A percentile compares a stretch with the other conserved stretches of the same genome.
Evolutionary conservation across 1,284 basidiomycete genomes (phyloP).

Genomic region (Melanopsichium pennsylvanicum): DNA sequence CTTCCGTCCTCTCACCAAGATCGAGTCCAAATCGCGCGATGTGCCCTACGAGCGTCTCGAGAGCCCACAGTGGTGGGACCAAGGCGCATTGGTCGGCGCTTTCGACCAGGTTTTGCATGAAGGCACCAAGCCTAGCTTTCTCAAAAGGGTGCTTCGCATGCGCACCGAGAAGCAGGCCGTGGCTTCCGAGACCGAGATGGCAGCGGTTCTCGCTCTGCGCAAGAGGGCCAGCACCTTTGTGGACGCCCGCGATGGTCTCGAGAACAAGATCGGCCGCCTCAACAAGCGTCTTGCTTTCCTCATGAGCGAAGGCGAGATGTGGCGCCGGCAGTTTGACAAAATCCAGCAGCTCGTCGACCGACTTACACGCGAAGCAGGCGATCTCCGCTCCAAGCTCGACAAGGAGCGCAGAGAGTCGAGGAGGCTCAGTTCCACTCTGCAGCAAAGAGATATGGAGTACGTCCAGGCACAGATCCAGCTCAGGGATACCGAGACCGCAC

Average conservation of each 20-base stretch:
- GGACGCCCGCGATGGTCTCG: conserved; percentile 74
- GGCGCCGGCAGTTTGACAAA: conserved; percentile 87
- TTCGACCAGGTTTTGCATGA: conserved; percentile 76
- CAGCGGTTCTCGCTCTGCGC: conserved; percentile 54
- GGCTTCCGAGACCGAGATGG: conserved; percentile 52
- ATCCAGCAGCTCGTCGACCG: conserved; percentile 87
- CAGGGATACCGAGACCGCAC: conserved; percentile 56
- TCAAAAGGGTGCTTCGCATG: conserved; percentile 52
- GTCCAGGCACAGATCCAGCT: conserved; percentile 56
- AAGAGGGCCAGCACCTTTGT: conserved; percentile 89
- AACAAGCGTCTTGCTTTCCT: conserved; percentile 81
- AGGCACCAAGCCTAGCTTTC: conserved; percentile 46
- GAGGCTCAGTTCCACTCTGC: conserved; percentile 71
- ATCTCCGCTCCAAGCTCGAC: conserved; percentile 80
- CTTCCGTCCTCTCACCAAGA: conserved; percentile 69
- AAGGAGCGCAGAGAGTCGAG: conserved; percentile 86
- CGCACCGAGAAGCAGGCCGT: conserved; percentile 40
- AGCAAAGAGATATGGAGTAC: conserved; percentile 57
- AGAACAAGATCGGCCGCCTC: conserved; percentile 75
- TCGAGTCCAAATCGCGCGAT: conserved; percentile 84
- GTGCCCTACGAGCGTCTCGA: conserved; percentile 81
- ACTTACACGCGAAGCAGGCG: conserved; percentile 79
- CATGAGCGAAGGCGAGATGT: conserved; percentile 86
- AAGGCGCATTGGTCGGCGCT: conserved; percentile 83
- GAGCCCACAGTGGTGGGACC: conserved; percentile 90